Evolutionary conservation across 2,329 filamentous ascomycete species (phyloP).

Genomic region (Trichoderma simmonsii): DNA sequence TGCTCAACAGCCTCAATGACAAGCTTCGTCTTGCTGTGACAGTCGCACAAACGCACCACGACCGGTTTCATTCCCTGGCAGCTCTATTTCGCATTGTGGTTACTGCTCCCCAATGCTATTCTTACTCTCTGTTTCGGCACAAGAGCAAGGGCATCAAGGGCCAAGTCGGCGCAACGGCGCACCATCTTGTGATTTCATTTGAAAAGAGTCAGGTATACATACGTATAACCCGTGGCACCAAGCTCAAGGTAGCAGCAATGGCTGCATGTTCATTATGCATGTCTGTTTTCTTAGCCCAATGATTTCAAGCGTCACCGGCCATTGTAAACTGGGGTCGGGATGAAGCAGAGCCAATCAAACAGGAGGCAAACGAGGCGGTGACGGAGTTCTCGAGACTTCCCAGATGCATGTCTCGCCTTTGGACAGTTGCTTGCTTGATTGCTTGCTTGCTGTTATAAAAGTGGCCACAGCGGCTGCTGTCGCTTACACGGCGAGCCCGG

Average conservation of each 20-base stretch:
- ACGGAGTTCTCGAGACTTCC: not conserved
- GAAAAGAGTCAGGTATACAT: not conserved
- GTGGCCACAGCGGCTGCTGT: not conserved
- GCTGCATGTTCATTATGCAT: conserved; percentile 11
- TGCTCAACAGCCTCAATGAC: conserved; percentile 9
- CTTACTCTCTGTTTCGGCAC: not conserved
- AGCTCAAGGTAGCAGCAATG: not conserved
- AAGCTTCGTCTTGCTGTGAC: conserved; percentile 12
- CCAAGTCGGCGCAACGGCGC: conserved; percentile 1
- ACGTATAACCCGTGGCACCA: not conserved
- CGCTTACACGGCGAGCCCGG: not conserved
- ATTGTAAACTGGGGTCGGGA: conserved; percentile 10
- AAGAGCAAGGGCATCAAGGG: not conserved
- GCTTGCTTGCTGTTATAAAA: not conserved
- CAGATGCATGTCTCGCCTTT: not conserved
- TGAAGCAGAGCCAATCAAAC: conserved; percentile 15
- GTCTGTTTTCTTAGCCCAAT: conserved; percentile 4
- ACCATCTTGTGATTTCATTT: conserved; percentile 17
- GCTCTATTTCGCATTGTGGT: not conserved
- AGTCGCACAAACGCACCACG: conserved; percentile 1
- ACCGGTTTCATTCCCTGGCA: conserved; percentile 10
- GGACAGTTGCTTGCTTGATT: not conserved
- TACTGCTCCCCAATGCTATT: not conserved
- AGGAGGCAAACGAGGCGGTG: conserved; percentile 4
- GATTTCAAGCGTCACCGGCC: not conserved